Evolutionary conservation across 108 stramenopile species (phyloP), one percentile per base, ranked within the genome.

Genomic region (Cyclotella choctawhatcheeana): DNA sequence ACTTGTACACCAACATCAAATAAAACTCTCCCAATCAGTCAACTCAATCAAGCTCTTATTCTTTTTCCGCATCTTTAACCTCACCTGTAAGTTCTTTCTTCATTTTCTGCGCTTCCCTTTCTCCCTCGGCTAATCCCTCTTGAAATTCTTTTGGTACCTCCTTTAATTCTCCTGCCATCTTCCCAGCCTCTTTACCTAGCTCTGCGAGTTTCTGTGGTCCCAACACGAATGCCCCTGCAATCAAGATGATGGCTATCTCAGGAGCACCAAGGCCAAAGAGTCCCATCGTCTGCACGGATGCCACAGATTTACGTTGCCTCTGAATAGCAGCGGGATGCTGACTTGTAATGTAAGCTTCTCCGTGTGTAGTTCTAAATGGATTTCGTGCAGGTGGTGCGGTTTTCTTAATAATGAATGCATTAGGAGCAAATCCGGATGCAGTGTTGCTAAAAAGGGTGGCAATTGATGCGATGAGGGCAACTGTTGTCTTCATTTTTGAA

Each of bases 131-230:
- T 75, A 97, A 71, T 22, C 97, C 97, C 64, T 90, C 85, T 85
- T 97, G 95, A 81, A 97, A 97, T 66, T 97, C 95, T 65, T 95
- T 93, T 27, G 95, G 95, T 26, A 96, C 93, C 67, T 96, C 97
- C 81, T 97, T 97, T 43, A 97, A 74, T 79, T 97, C 97, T 32
- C 97, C 97, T 3, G 97, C 97, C 82, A 97, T 96, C 82, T 93
- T 93, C 67, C 97, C 97, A 14, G 93, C 91, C 68, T 97, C 97
- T 80, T 95, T 96, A 54, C 92, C 92, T 30, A 97, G 76, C 58
- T 90, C 89, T 32, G 93, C 94, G 31, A 97, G 81, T 84, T 95
- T 95, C 58, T 95, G 91, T 37, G 97, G 97, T 55, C 97, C 97
- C 30, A 97, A 74, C 64, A 97, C 74, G 68, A 97, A 94, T 56